Evolutionary conservation across 306 rosid genomes (phyloP).

Genomic region (Prunus armeniaca): DNA sequence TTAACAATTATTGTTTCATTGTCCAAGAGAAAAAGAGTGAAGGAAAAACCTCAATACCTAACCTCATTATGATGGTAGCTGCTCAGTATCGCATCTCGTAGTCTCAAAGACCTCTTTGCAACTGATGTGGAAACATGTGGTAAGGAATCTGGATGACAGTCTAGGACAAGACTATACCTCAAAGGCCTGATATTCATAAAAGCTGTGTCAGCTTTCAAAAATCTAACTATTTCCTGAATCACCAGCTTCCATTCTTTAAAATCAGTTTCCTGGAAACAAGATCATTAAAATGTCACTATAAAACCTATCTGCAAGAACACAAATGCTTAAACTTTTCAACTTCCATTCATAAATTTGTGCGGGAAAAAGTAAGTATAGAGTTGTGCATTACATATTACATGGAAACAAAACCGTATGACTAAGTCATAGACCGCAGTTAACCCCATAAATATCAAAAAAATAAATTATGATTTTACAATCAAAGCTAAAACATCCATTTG

Average conservation of each 20-base stretch:
- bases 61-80: conserved; percentile 92
- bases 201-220: conserved; percentile 72
- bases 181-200: conserved; percentile 87
- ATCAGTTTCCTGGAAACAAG: conserved; percentile 69
- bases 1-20: not conserved
- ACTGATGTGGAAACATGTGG: conserved; percentile 45
- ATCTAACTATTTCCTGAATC: conserved; percentile 80
- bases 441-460: not conserved
- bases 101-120: conserved; percentile 54
- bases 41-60: conserved; percentile 23
- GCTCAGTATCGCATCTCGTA: conserved; percentile 78
- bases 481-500: not conserved
- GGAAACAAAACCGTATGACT: not conserved
- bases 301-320: conserved; percentile 21
- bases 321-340: conserved; percentile 15
- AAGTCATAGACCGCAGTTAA: not conserved
- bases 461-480: not conserved
- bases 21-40: conserved; percentile 15
- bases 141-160: conserved; percentile 71
- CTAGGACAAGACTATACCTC: conserved; percentile 79
- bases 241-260: conserved; percentile 96
- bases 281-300: conserved; percentile 34
- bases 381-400: not conserved
- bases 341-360: conserved; percentile 1
- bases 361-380: not conserved